These are phyloP conservation scores for Knoxia roxburghii DNA, from an alignment of 257 asterid species.

Conservation along the genomic window DNA sequence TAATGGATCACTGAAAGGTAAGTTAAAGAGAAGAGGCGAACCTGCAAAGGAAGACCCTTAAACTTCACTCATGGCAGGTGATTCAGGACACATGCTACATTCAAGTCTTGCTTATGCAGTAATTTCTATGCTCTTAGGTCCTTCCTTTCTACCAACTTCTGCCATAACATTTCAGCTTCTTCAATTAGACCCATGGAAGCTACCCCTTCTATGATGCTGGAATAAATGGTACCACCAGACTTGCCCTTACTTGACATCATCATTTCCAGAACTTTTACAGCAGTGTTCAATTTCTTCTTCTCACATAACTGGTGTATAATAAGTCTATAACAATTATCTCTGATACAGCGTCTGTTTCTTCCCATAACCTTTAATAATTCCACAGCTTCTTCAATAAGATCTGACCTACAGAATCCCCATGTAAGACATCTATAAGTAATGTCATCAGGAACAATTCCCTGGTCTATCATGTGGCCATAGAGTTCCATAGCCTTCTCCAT, in stretches of 20 bases:
- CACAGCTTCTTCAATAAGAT: slow-evolving; percentile 67
- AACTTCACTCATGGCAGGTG: background rate
- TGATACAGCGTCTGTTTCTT: slow-evolving; percentile 28
- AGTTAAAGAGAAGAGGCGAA: background rate
- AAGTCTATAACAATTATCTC: slow-evolving; percentile 73
- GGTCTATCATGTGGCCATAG: slow-evolving; percentile 50
- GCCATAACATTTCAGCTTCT: slow-evolving; percentile 52
- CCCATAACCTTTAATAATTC: slow-evolving; percentile 54
- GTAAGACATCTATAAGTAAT: slow-evolving; percentile 71
- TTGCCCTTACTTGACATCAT: slow-evolving; percentile 37
- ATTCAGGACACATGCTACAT: background rate
- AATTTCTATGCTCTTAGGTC: slow-evolving; percentile 26
- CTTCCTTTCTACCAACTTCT: slow-evolving; percentile 46
- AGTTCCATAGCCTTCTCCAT: slow-evolving; percentile 69
- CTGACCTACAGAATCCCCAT: slow-evolving; percentile 79
- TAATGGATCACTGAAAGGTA: too few relatives aligned
- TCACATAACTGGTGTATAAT: slow-evolving; percentile 58
- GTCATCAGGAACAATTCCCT: slow-evolving; percentile 65
- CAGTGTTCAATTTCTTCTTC: slow-evolving; percentile 49
- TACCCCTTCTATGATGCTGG: slow-evolving; percentile 46
- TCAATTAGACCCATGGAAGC: slow-evolving; percentile 61
- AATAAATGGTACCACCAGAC: slow-evolving; percentile 28
- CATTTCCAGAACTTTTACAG: slow-evolving; percentile 51
- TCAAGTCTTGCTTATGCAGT: slow-evolving; percentile 10
- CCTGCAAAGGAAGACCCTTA: background rate